These are phyloP conservation scores for Odontarrhena argentea DNA, from an alignment of 345 rosid genomes.

Conservation along the genomic window DNA sequence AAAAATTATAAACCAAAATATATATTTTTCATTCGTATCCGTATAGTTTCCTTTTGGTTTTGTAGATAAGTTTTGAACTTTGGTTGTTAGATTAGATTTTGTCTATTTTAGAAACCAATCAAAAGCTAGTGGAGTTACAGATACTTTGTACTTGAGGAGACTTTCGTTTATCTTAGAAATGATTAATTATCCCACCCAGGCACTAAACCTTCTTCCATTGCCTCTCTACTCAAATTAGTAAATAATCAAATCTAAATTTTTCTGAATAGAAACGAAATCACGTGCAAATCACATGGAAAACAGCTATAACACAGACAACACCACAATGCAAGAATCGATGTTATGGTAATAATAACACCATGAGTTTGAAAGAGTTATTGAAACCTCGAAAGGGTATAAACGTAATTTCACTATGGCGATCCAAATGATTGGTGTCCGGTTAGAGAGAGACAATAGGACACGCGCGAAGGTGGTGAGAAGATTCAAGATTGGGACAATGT, in stretches of 20 bases:
- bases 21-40: too few relatives aligned
- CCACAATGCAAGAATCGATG: slow-evolving; percentile 16
- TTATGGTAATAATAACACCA: slow-evolving; percentile 1
- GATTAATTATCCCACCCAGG: too few relatives aligned
- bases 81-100: too few relatives aligned
- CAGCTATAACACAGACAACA: slow-evolving; percentile 17
- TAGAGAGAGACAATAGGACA: slow-evolving; percentile 32
- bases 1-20: too few relatives aligned
- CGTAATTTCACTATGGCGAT: not conserved
- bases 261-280: slow-evolving; percentile 5
- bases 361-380: not conserved
- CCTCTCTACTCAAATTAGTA: not conserved
- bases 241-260: not conserved
- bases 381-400: not conserved
- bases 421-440: slow-evolving; percentile 46
- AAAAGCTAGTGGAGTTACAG: too few relatives aligned
- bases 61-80: too few relatives aligned
- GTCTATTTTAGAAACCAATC: too few relatives aligned
- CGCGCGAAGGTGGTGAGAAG: slow-evolving; percentile 26
- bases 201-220: not conserved
- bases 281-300: slow-evolving; percentile 28
- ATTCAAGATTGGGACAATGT: slow-evolving; percentile 10
- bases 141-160: too few relatives aligned
- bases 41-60: too few relatives aligned
- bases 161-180: too few relatives aligned